These are phyloP conservation scores for Digitaria exilis DNA, from an alignment of 202 grass and related monocot species.

Conservation along the genomic window DNA sequence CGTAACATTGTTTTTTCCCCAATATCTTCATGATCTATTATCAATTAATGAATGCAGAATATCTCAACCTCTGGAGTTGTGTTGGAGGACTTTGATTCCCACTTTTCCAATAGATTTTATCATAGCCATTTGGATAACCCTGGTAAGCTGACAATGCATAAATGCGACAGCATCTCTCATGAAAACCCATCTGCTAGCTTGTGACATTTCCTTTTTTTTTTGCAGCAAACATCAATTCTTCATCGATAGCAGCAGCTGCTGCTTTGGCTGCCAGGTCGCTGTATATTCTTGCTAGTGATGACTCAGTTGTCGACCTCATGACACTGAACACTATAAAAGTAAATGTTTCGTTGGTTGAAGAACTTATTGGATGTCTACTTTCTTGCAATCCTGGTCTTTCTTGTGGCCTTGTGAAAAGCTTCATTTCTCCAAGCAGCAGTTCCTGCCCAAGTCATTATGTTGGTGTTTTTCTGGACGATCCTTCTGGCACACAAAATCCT, in stretches of 20 bases:
- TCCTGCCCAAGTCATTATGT: slow-evolving; percentile 92
- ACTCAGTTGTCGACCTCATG: slow-evolving; percentile 69
- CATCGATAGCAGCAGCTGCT: slow-evolving; percentile 82
- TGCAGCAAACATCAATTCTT: slow-evolving; percentile 86
- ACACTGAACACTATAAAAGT: slow-evolving; percentile 85
- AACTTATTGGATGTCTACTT: slow-evolving; percentile 74
- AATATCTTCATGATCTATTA: slow-evolving; percentile 17
- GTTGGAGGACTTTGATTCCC: slow-evolving; percentile 90
- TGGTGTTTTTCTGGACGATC: slow-evolving; percentile 79
- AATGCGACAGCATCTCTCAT: slow-evolving; percentile 19
- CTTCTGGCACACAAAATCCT: slow-evolving; percentile 57
- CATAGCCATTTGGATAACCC: slow-evolving; percentile 79
- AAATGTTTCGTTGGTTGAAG: slow-evolving; percentile 80
- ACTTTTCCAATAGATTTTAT: slow-evolving; percentile 86
- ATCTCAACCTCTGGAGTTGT: slow-evolving; percentile 83
- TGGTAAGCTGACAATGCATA: slow-evolving; percentile 51
- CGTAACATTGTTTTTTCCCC: neutral
- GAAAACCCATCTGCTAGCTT: slow-evolving; percentile 19
- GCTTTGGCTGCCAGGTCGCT: slow-evolving; percentile 73
- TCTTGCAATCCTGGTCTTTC: slow-evolving; percentile 86
- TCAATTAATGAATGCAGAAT: slow-evolving; percentile 62
- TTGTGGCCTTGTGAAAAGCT: slow-evolving; percentile 68
- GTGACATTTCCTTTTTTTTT: neutral
- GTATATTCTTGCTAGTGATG: slow-evolving; percentile 75
- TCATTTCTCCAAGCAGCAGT: slow-evolving; percentile 67